A percentile compares a stretch with the other conserved stretches of the same genome.
Evolutionary conservation across 805 yeast genomes (phyloP).

Genomic region (Myxozyma kluyveri): DNA sequence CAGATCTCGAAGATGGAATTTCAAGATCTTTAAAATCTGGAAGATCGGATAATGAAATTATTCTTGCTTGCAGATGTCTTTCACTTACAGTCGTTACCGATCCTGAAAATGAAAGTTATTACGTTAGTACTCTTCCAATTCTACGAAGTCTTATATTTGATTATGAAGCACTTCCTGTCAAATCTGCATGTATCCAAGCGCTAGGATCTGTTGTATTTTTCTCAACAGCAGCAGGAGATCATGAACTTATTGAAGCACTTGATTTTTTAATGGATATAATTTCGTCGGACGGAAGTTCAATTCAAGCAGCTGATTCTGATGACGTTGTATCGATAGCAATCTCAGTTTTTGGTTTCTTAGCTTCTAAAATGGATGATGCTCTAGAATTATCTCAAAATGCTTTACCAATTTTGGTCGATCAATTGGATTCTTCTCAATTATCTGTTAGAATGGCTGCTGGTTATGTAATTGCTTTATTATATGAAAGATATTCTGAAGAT

Average conservation of each 20-base stretch:
- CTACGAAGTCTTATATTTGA: constrained; percentile 7
- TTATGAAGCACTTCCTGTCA: constrained; percentile 6
- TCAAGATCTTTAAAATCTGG: constrained; percentile 11
- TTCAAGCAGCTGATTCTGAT: constrained; percentile 29
- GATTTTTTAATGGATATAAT: constrained; percentile 25
- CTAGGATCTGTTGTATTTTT: constrained; percentile 20
- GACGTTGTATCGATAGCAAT: constrained; percentile 28
- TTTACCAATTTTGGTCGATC: constrained; percentile 28
- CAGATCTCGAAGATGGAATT: constrained; percentile 22
- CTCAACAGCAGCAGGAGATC: constrained; percentile 12
- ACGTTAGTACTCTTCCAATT: not conserved
- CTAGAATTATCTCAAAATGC: constrained; percentile 20
- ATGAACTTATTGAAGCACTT: constrained; percentile 6
- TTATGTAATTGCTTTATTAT: constrained; percentile 29
- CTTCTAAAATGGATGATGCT: constrained; percentile 19
- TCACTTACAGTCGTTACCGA: constrained; percentile 26
- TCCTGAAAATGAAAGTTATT: constrained; percentile 19
- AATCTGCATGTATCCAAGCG: constrained; percentile 19
- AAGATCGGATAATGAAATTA: constrained; percentile 15
- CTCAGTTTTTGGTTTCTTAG: constrained; percentile 23
- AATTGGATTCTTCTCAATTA: constrained; percentile 28
- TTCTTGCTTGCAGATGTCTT: constrained; percentile 17
- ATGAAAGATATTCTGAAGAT: constrained; percentile 26
- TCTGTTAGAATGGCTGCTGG: constrained; percentile 31
- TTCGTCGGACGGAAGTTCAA: constrained; percentile 27